Conservation (phyloP, 768 basidiomycete species). For the Lactarius pseudohatsudake region DNA sequence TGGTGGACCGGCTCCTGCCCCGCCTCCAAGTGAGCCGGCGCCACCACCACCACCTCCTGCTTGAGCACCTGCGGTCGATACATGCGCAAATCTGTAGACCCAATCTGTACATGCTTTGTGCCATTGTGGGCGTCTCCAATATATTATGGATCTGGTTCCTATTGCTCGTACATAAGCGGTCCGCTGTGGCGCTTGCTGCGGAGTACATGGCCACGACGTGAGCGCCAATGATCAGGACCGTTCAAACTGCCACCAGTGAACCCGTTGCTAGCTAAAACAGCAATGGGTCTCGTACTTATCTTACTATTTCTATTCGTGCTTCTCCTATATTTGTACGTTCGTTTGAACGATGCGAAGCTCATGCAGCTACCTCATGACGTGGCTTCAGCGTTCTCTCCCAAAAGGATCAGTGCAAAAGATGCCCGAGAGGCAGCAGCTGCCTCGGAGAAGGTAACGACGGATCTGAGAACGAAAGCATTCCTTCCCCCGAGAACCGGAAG, state of each 20-base stretch:
- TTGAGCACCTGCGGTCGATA: constrained; percentile 17
- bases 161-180: neutral
- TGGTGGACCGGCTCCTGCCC: constrained; percentile 23
- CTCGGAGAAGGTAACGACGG: constrained; percentile 38
- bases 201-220: neutral
- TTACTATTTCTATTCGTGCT: constrained; percentile 18
- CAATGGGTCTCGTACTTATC: neutral
- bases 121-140: constrained; percentile 24
- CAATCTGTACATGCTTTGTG: constrained; percentile 27
- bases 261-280: neutral
- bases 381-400: constrained; percentile 50
- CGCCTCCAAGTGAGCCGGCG: constrained; percentile 34
- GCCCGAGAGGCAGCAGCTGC: constrained; percentile 41
- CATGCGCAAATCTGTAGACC: constrained; percentile 28
- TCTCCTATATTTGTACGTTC: constrained; percentile 42
- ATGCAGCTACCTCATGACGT: constrained; percentile 46
- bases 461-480: constrained; percentile 43
- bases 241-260: neutral
- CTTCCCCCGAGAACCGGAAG: constrained; percentile 70
- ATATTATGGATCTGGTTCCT: constrained; percentile 24
- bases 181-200: neutral
- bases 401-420: constrained; percentile 47
- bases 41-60: constrained; percentile 37
- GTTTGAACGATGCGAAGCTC: constrained; percentile 56
- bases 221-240: too few relatives aligned